These are phyloP conservation scores for Monosporozyma servazzii DNA, from an alignment of 805 yeast species.

Conservation along the genomic window DNA sequence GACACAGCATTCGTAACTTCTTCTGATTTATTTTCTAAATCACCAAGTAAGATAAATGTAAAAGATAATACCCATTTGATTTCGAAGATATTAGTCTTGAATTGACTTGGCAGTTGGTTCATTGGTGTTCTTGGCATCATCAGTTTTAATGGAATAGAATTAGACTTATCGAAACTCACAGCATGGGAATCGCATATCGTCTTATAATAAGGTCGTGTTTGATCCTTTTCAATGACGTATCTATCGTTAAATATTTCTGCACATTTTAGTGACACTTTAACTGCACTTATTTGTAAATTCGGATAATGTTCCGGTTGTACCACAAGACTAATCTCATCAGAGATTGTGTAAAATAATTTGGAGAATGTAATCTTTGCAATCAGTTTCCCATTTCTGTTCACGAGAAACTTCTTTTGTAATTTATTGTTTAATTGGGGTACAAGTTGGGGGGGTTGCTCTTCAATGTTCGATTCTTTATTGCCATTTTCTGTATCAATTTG, in stretches of 20 bases:
- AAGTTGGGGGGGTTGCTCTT: constrained; percentile 3
- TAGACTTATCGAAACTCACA: constrained; percentile 24
- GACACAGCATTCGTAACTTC: not conserved
- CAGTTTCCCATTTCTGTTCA: constrained; percentile 34
- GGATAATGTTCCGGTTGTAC: constrained; percentile 26
- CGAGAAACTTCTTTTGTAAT: constrained; percentile 31
- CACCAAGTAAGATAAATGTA: constrained; percentile 29
- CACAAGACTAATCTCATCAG: constrained; percentile 37
- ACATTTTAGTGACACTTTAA: constrained; percentile 29
- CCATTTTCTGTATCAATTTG: not conserved
- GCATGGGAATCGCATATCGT: constrained; percentile 27
- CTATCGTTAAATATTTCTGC: constrained; percentile 31
- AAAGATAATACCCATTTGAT: constrained; percentile 32
- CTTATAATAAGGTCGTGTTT: constrained; percentile 13
- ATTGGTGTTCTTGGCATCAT: constrained; percentile 29
- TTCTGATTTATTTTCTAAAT: constrained; percentile 6
- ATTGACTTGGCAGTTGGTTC: constrained; percentile 31
- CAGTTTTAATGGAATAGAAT: constrained; percentile 23
- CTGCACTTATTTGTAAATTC: constrained; percentile 33
- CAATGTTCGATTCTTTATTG: not conserved
- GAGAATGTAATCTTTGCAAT: constrained; percentile 35
- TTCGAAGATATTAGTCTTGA: constrained; percentile 34
- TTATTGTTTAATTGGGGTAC: constrained; percentile 18
- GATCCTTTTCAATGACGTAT: constrained; percentile 14
- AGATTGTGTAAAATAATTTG: constrained; percentile 35